phyloP scores from a whole-genome alignment of 352 stramenopile genomes.

The Pythium chondricola region DNA sequence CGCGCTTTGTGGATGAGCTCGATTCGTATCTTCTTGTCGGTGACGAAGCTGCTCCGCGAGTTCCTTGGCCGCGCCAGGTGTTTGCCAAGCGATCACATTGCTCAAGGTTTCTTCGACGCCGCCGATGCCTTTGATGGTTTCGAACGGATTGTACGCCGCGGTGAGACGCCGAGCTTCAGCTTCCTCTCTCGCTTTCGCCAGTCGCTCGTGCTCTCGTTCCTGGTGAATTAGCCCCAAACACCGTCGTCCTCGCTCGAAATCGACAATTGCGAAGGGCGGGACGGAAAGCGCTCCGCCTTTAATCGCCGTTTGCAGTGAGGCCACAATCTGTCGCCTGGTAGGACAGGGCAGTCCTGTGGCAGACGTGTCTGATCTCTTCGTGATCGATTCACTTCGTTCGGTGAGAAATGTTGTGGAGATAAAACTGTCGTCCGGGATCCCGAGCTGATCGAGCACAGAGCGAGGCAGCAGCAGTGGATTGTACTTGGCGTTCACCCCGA shows the following conservation, averaged over 20 bases:
- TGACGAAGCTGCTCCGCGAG: conserved; percentile 41
- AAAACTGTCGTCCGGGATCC: conserved; percentile 9
- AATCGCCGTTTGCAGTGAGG: conserved; percentile 5
- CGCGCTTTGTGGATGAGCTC: conserved; percentile 1
- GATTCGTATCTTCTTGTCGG: conserved; percentile 40
- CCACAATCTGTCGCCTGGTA: conserved; percentile 3
- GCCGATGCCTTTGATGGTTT: conserved; percentile 39
- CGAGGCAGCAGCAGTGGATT: conserved; percentile 38
- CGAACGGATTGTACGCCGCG: conserved; percentile 46
- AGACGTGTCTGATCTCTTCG: neutral
- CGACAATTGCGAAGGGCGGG: neutral
- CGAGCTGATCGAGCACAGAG: conserved; percentile 14
- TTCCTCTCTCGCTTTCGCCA: conserved; percentile 12
- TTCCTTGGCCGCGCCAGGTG: conserved; percentile 10
- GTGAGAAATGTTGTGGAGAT: conserved; percentile 51
- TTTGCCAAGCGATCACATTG: conserved; percentile 24
- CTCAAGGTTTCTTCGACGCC: conserved; percentile 44
- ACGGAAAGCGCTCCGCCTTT: neutral
- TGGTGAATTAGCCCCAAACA: conserved; percentile 34
- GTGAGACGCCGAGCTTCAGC: conserved; percentile 15
- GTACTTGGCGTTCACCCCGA: conserved; percentile 30
- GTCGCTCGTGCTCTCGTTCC: conserved; percentile 29
- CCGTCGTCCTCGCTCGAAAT: conserved; percentile 2
- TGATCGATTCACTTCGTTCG: conserved; percentile 14
- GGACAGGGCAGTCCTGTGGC: conserved; percentile 1